A percentile compares a stretch with the other conserved stretches of the same genome.
Conservation (phyloP, 1,139 yeast species). For the Geotrichum macrosporum region DNA sequence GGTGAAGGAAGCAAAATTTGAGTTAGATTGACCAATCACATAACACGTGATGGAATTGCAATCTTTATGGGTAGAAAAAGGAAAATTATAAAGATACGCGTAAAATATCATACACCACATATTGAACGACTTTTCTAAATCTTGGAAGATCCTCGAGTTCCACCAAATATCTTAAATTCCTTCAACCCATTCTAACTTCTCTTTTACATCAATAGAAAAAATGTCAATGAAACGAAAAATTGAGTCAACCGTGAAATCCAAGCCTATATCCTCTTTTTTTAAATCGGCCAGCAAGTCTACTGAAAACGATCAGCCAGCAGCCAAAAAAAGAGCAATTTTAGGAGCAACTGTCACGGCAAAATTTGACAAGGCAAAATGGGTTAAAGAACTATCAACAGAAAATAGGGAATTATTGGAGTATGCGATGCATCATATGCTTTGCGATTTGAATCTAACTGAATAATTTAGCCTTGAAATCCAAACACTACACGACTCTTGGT, state of each 20-base stretch:
- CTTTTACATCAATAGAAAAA: no score
- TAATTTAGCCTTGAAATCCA: conserved; percentile 54
- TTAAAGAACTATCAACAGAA: conserved; percentile 49
- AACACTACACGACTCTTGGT: conserved; percentile 75
- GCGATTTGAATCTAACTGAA: conserved; percentile 5
- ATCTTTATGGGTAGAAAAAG: no score
- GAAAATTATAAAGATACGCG: no score
- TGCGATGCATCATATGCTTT: conserved; percentile 11
- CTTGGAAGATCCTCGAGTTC: no score
- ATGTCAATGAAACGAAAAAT: conserved; percentile 19
- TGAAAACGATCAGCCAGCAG: conserved; percentile 2
- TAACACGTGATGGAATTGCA: no score
- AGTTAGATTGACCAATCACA: no score
- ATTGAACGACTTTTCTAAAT: no score
- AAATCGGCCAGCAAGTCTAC: no score
- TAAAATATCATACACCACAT: no score
- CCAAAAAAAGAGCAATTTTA: conserved; percentile 13
- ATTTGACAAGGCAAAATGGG: conserved; percentile 55
- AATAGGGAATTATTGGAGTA: conserved; percentile 50
- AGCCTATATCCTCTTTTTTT: conserved; percentile 18
- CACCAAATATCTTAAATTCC: no score
- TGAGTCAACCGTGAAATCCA: conserved; percentile 11
- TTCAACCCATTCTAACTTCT: no score
- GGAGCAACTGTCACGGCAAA: conserved; percentile 1
- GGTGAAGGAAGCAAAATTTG: no score